Conservation (phyloP, 805 yeast genomes). For the Clavispora fructus region DNA sequence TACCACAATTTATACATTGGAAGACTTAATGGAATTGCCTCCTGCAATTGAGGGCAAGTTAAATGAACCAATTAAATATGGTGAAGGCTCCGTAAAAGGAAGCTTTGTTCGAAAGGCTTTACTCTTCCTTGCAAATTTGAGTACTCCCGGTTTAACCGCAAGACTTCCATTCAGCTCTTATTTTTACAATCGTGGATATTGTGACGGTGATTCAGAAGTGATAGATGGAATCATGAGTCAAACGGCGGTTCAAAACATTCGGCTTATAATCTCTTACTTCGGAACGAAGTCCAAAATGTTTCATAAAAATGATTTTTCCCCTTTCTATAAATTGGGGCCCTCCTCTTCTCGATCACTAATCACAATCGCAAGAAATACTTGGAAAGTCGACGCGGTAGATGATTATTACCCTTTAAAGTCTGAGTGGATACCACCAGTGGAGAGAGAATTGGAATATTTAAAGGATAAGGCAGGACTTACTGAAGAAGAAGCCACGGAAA, state of each 20-base stretch:
- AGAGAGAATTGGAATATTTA: conserved; percentile 6
- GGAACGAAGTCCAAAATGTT: conserved; percentile 8
- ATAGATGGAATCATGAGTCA: conserved; percentile 6
- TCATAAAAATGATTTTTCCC: conserved; percentile 3
- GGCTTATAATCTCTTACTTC: conserved; percentile 3
- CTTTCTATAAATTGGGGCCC: conserved; percentile 5
- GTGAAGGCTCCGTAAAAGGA: conserved; percentile 4
- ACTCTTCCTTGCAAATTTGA: conserved; percentile 1
- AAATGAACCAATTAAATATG: not conserved
- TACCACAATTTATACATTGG: not conserved
- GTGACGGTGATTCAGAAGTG: conserved; percentile 5
- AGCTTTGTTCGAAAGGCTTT: not conserved
- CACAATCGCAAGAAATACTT: conserved; percentile 3
- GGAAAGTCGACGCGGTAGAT: conserved; percentile 5
- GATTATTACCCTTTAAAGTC: conserved; percentile 8
- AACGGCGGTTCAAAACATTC: conserved; percentile 2
- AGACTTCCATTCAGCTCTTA: conserved; percentile 3
- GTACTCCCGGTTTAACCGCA: conserved; percentile 2
- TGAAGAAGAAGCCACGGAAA: not conserved
- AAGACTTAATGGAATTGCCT: not conserved
- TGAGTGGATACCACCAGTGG: conserved; percentile 8
- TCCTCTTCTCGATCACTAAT: conserved; percentile 3
- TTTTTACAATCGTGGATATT: conserved; percentile 10
- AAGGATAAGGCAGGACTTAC: not conserved
- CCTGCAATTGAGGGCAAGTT: not conserved